phyloP scores from a whole-genome alignment of 768 basidiomycete species.

The Cubamyces sp. region DNA sequence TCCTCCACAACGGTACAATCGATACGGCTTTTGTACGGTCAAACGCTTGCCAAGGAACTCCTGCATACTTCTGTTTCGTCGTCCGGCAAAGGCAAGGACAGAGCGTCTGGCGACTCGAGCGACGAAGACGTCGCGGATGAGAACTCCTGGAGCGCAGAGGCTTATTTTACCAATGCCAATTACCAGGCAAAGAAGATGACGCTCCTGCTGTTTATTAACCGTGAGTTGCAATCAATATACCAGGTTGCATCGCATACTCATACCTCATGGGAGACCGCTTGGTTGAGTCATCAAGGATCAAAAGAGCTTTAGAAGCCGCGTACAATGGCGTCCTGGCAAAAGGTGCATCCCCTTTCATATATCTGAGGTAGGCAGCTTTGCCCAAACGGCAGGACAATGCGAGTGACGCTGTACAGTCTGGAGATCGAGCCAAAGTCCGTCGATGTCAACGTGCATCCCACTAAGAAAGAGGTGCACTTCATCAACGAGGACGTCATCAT shows the following conservation, averaged over 20 bases:
- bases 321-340: constrained; percentile 89
- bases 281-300: constrained; percentile 87
- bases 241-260: not conserved
- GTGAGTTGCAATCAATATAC: constrained; percentile 48
- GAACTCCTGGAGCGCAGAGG: constrained; percentile 70
- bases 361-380: constrained; percentile 66
- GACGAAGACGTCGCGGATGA: constrained; percentile 36
- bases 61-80: constrained; percentile 40
- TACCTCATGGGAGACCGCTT: constrained; percentile 68
- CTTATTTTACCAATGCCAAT: constrained; percentile 83
- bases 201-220: constrained; percentile 93
- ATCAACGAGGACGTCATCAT: constrained; percentile 88
- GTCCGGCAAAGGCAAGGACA: constrained; percentile 33
- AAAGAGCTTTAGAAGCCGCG: constrained; percentile 82
- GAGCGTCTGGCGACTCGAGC: constrained; percentile 32
- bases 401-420: constrained; percentile 51
- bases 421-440: constrained; percentile 85
- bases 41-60: constrained; percentile 79
- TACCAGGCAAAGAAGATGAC: constrained; percentile 86
- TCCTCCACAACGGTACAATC: constrained; percentile 64
- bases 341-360: constrained; percentile 89
- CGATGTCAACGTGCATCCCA: constrained; percentile 98
- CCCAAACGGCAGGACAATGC: not conserved
- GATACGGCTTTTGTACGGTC: constrained; percentile 83
- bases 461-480: constrained; percentile 96